Percentiles rank a stretch among this genome's conserved stretches.
Conservation (phyloP, 352 stramenopile species). For the Pythium myriotylum region DNA sequence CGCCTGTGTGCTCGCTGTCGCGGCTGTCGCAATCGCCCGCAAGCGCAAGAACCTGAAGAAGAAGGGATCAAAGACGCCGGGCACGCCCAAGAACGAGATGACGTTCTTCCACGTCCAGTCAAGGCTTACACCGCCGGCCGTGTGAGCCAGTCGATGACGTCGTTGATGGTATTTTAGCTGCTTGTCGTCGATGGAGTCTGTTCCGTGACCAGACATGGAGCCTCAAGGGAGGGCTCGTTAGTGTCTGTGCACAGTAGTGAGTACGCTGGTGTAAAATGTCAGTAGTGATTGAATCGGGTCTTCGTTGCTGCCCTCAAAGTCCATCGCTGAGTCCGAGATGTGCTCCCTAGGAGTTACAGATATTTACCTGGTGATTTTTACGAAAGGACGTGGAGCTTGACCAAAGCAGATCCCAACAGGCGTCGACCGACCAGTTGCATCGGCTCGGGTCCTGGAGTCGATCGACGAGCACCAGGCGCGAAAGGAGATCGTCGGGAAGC, state of each 20-base stretch:
- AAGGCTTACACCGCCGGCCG: conserved; percentile 35
- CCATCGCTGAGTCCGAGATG: too few relatives aligned
- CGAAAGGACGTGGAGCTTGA: conserved; percentile 30
- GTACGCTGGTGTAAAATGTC: background rate
- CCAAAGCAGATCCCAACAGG: conserved; percentile 9
- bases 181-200: conserved; percentile 3
- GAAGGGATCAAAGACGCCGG: conserved; percentile 27
- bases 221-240: background rate
- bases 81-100: conserved; percentile 35
- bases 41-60: conserved; percentile 27
- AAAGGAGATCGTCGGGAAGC: too few relatives aligned
- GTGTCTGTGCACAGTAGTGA: background rate
- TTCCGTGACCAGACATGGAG: background rate
- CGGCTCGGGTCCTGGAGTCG: too few relatives aligned
- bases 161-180: conserved; percentile 11
- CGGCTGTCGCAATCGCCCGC: conserved; percentile 21
- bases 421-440: conserved; percentile 5
- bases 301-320: too few relatives aligned
- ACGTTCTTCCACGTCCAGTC: conserved; percentile 44
- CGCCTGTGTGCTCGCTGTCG: conserved; percentile 28
- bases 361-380: conserved; percentile 34
- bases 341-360: too few relatives aligned
- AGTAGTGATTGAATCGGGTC: too few relatives aligned
- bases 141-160: conserved; percentile 6
- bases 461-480: conserved; percentile 1